Evolutionary conservation across 352 stramenopile species (phyloP).

Genomic region (Phytophthora pistaciae): DNA sequence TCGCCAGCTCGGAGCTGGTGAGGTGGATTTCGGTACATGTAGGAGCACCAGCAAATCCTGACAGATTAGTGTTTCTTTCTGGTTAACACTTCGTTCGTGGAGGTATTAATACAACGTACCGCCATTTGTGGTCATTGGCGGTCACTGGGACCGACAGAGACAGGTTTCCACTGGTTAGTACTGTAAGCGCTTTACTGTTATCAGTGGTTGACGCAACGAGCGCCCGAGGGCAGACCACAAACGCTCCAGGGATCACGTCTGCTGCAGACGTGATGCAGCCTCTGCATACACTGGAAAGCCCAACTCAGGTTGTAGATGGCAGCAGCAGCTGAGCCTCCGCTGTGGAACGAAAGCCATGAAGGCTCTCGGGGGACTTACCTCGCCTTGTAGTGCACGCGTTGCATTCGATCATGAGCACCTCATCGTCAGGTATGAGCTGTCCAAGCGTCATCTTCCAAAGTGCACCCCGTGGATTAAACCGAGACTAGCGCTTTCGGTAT

Average conservation of each 20-base stretch:
- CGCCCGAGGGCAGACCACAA: not conserved
- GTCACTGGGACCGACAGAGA: not conserved
- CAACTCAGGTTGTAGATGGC: not conserved
- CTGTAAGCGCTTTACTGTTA: slow-evolving; percentile 3
- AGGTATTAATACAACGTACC: not conserved
- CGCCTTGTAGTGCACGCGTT: too few relatives aligned
- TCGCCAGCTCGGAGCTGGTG: too few relatives aligned
- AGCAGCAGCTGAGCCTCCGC: not conserved
- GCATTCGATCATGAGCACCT: too few relatives aligned
- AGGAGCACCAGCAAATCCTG: slow-evolving; percentile 20
- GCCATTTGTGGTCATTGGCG: not conserved
- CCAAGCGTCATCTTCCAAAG: too few relatives aligned
- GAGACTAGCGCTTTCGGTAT: not conserved
- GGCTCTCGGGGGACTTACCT: too few relatives aligned
- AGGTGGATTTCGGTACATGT: slow-evolving; percentile 11
- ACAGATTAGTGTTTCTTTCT: slow-evolving; percentile 9
- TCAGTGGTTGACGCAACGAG: slow-evolving; percentile 29
- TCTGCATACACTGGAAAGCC: not conserved
- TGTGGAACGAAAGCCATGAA: not conserved
- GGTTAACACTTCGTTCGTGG: not conserved
- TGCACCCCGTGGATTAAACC: not conserved
- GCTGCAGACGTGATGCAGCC: too few relatives aligned
- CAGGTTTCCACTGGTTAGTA: slow-evolving; percentile 23
- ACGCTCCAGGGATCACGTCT: not conserved
- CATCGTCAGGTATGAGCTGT: too few relatives aligned